phyloP scores from a whole-genome alignment of 805 yeast species.

The Kuraishia floccosa region DNA sequence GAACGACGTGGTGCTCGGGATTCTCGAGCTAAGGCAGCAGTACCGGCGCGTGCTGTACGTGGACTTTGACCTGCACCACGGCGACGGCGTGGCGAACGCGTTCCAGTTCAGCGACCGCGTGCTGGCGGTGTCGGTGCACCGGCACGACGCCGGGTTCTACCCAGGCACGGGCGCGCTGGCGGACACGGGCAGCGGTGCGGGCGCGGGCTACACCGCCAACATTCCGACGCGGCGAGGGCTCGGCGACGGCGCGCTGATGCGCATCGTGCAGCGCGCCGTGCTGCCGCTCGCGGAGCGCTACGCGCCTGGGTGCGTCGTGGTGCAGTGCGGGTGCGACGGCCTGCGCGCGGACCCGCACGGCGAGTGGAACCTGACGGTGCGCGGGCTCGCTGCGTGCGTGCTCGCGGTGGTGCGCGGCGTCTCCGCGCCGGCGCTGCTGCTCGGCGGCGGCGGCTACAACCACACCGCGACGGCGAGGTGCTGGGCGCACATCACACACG shows the following conservation, averaged over 20 bases:
- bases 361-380: conserved; percentile 61
- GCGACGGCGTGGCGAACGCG: conserved; percentile 69
- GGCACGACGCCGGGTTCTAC: conserved; percentile 55
- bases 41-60: conserved; percentile 43
- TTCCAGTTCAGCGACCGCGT: conserved; percentile 45
- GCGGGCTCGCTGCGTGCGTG: conserved; percentile 30
- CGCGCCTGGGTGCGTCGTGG: conserved; percentile 41
- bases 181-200: conserved; percentile 25
- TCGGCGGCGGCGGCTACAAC: conserved; percentile 78
- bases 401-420: conserved; percentile 13
- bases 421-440: conserved; percentile 27
- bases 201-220: conserved; percentile 28
- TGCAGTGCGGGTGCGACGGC: conserved; percentile 73
- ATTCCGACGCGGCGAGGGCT: conserved; percentile 50
- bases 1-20: conserved; percentile 54
- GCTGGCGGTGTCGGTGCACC: conserved; percentile 51
- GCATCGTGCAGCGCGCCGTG: conserved; percentile 28
- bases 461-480: conserved; percentile 49
- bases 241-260: conserved; percentile 27
- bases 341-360: conserved; percentile 47
- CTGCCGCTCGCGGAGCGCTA: conserved; percentile 25
- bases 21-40: conserved; percentile 33
- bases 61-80: conserved; percentile 71
- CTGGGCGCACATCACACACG: conserved; percentile 35
- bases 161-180: conserved; percentile 55